A percentile compares a stretch with the other conserved stretches of the same genome.
Evolutionary conservation across 2,329 filamentous ascomycete genomes (phyloP).

Genomic region (Sclerotiophoma versabilis): DNA sequence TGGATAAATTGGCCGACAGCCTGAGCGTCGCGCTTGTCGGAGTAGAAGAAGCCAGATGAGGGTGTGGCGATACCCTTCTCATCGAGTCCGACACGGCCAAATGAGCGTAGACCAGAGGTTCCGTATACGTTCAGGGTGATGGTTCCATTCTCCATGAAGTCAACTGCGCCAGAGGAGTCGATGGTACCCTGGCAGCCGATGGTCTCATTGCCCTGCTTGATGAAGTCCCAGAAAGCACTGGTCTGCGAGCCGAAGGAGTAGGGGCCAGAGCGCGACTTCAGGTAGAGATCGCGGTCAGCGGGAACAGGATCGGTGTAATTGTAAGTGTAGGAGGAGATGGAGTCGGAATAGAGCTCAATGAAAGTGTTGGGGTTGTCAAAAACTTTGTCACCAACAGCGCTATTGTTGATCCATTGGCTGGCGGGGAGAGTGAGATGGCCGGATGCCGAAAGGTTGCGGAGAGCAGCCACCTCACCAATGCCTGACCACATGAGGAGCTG

Average conservation of each 20-base stretch:
- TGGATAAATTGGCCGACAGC: slow-evolving; percentile 61
- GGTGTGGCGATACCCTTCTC: slow-evolving; percentile 54
- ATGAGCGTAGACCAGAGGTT: slow-evolving; percentile 61
- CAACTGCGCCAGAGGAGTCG: slow-evolving; percentile 56
- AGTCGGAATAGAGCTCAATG: slow-evolving; percentile 55
- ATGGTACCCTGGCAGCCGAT: slow-evolving; percentile 62
- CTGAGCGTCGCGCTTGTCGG: slow-evolving; percentile 56
- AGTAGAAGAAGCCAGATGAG: slow-evolving; percentile 54
- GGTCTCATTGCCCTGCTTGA: slow-evolving; percentile 53
- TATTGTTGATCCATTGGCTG: slow-evolving; percentile 59
- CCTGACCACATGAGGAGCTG: slow-evolving; percentile 52
- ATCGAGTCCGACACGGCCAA: slow-evolving; percentile 57
- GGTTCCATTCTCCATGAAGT: slow-evolving; percentile 53
- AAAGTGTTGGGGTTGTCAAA: slow-evolving; percentile 66
- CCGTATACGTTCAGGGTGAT: slow-evolving; percentile 66
- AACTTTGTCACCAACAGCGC: slow-evolving; percentile 58
- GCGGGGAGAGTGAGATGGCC: slow-evolving; percentile 47
- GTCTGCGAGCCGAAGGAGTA: slow-evolving; percentile 63
- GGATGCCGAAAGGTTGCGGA: slow-evolving; percentile 43
- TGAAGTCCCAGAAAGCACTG: slow-evolving; percentile 61
- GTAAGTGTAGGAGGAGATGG: slow-evolving; percentile 58
- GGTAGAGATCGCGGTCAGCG: slow-evolving; percentile 56
- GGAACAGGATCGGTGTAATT: slow-evolving; percentile 55
- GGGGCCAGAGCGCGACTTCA: slow-evolving; percentile 58
- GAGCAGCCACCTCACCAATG: slow-evolving; percentile 38